Percentiles rank a stretch among this genome's conserved stretches.
phyloP scores from a whole-genome alignment of 305 asterid genomes.

The Fraxinus paxiana region DNA sequence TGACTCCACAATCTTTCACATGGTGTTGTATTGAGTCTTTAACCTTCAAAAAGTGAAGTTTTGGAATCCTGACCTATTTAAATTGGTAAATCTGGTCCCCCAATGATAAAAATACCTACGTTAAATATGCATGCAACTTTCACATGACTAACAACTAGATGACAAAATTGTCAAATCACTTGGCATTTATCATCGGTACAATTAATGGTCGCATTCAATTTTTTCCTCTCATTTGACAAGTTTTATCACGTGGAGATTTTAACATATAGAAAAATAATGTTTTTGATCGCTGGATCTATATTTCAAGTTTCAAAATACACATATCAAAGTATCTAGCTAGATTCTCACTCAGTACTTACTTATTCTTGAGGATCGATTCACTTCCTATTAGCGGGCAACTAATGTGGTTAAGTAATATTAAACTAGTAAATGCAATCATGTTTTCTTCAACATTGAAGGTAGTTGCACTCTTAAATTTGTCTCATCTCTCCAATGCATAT shows the following conservation, averaged over 20 bases:
- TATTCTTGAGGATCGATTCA: not conserved
- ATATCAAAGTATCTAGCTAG: not conserved
- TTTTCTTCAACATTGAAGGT: not conserved
- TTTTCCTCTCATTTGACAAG: not conserved
- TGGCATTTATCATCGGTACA: not conserved
- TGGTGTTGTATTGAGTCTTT: not conserved
- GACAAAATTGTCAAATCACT: not conserved
- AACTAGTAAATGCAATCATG: not conserved
- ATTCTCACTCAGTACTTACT: not conserved
- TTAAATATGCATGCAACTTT: too few relatives aligned
- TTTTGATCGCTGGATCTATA: not conserved
- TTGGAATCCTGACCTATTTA: not conserved
- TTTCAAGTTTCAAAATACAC: not conserved
- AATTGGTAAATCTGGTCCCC: not conserved
- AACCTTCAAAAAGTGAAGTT: not conserved
- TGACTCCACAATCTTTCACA: not conserved
- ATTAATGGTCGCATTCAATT: not conserved
- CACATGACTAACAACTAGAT: not conserved
- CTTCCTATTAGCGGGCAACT: not conserved
- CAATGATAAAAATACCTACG: not conserved
- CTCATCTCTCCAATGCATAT: not conserved
- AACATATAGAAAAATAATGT: not conserved
- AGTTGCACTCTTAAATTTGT: not conserved
- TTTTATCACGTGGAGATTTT: not conserved
- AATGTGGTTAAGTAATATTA: not conserved